Base-by-base conservation (phyloP, 495 filamentous ascomycete species). In the Pyrenopolyporus hunteri region DNA sequence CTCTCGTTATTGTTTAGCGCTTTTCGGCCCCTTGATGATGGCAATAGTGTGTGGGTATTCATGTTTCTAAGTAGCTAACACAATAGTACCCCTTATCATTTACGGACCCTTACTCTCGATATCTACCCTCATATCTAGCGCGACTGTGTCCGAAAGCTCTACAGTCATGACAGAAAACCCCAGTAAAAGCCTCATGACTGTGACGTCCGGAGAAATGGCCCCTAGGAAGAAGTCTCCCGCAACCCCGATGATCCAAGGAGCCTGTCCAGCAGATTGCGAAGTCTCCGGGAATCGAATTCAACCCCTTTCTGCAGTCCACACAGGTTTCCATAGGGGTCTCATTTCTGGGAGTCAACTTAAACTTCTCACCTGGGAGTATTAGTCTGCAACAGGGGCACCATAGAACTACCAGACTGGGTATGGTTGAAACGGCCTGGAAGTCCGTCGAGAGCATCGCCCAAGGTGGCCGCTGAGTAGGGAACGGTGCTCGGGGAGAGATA, bases 371-470 rank as follows among this genome's bases (percentile, higher is more conserved):
- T 0, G n/a, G 28, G 11, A 14, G 31, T 16, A 10, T 23, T 46
- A n/a, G 28, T 11, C 20, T 23, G 11, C 59, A 63, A 22, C 35
- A 55, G 13, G 59, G 59, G 7, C 51, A 63, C 51, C 59, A 63
- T 16, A 57, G n/a, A 11, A 4, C 0, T 11, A 50, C 6, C 19
- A 46, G 45, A 0, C 5, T 6, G 4, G 52, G 51, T 35, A 63
- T 57, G 2, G 13, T 3, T n/a, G 37, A 26, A 26, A 57, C 10
- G 3, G 2, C 31, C 13, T 4, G 37, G 37, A 63, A 63, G 11
- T 63, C 59, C 5, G 59, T 63, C 3, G 59, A 45, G 17, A 63
- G 51, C 4, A 56, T 22, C 1, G 45, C 8, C 37, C 36, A 56
- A 3, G n/a, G 1, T 25, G 59, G 59, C 28, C 29, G 28, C 9